Base-by-base conservation (phyloP, 1,139 yeast species). In the Taphrina deformans region DNA sequence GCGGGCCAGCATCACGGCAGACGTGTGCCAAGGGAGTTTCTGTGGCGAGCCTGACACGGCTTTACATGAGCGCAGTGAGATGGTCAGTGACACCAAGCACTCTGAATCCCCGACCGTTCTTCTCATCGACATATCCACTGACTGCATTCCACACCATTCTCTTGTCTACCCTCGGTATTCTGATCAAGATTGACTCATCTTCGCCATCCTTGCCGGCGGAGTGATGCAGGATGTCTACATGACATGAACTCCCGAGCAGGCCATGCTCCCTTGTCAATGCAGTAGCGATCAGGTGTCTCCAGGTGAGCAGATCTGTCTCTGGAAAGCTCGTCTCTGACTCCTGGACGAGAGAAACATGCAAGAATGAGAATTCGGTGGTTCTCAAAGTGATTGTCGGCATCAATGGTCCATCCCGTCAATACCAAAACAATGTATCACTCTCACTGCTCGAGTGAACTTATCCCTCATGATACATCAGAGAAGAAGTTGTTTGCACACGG, bases 221-320 rank as follows among this genome's bases (percentile, higher is more conserved):
- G 16, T 51, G 44, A 16, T 53, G 58, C 29, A 53, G 33, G 33
- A 53, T 53, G 16, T 53, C 58, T 18, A 53, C 58, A 24, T 53
- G 58, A 24, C 35, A 21, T 2, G 58, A 21, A 38, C 58, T 53
- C 10, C 58, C 58, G n/a, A 38, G n/a, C 23, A 53, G 45, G 10
- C 58, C 58, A 24, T 53, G 46, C 10, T 53, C 48, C 33, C 58
- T 10, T 21, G 58, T 53, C 46, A 53, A 24, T 7, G 58, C 45
- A 2, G 48, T 35, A 14, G 58, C 21, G 21, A 53, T 53, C 18
- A 24, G 38, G 21, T 53, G 58, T 14, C 58, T 29, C 58, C 58
- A 53, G 6, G 58, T 40, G 24, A 53, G 16, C 48, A 53, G 48
- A 16, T 53, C 58, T 18, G 21, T 23, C 44, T 48, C 35, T 16